Conservation (phyloP, 208 protist species). For the Crithidia sp. region DNA sequence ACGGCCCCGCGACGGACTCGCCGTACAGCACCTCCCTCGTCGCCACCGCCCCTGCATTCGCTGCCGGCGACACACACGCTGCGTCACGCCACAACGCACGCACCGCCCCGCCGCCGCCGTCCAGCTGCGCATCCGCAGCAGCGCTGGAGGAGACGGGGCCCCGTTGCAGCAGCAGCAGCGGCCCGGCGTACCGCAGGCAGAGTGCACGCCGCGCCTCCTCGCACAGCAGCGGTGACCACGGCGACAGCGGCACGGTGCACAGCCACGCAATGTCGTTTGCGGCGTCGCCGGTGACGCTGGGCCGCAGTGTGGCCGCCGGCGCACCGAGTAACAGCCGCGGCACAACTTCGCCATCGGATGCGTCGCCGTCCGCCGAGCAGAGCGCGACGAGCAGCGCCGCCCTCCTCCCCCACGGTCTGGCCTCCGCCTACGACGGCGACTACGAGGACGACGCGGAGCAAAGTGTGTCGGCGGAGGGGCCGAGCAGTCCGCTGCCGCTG, state of each 20-base stretch:
- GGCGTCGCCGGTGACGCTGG: neutral
- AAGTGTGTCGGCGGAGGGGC: too few relatives aligned
- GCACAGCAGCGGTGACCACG: constrained; percentile 10
- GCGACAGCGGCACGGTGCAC: constrained; percentile 1
- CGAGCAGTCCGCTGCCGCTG: too few relatives aligned
- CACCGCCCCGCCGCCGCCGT: neutral
- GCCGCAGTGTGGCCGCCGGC: neutral
- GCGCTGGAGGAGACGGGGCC: neutral
- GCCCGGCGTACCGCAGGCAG: constrained; percentile 7
- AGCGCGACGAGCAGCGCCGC: too few relatives aligned
- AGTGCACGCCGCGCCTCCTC: constrained; percentile 1
- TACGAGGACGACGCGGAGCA: too few relatives aligned
- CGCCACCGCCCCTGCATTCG: neutral
- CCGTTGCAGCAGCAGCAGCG: too few relatives aligned
- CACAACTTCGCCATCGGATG: too few relatives aligned
- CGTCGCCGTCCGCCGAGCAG: too few relatives aligned
- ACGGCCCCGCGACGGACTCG: neutral
- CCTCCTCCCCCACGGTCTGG: too few relatives aligned
- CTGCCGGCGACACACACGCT: neutral
- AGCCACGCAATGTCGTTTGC: neutral
- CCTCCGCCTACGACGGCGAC: too few relatives aligned
- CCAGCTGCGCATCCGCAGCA: neutral
- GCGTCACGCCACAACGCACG: neutral
- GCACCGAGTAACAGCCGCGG: too few relatives aligned
- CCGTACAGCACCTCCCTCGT: constrained; percentile 2